These are phyloP conservation scores for Alliaria petiolata DNA, from an alignment of 345 rosid species.

Conservation along the genomic window DNA sequence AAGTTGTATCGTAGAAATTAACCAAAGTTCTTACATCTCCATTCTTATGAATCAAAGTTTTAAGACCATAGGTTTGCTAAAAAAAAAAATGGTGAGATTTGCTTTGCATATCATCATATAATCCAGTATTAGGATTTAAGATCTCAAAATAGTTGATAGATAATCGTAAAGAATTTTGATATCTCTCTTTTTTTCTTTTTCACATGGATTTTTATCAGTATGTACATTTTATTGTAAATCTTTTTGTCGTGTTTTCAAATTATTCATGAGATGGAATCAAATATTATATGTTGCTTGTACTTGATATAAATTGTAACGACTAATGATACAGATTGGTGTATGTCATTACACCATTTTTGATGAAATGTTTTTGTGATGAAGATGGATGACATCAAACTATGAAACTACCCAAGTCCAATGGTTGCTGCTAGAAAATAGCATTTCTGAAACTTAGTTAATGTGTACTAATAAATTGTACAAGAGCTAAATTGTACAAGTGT, in stretches of 20 bases:
- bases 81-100: not conserved
- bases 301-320: not conserved
- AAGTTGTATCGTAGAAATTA: not conserved
- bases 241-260: too few relatives aligned
- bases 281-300: not conserved
- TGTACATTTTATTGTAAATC: too few relatives aligned
- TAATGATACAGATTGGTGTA: not conserved
- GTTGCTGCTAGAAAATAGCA: not conserved
- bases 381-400: not conserved
- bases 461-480: not conserved
- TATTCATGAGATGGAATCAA: too few relatives aligned
- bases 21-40: not conserved
- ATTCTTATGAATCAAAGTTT: not conserved
- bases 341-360: not conserved
- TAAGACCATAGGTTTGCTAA: not conserved
- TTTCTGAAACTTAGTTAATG: not conserved
- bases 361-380: not conserved
- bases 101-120: not conserved
- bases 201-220: too few relatives aligned
- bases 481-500: too few relatives aligned
- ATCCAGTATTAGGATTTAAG: too few relatives aligned
- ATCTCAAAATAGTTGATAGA: too few relatives aligned
- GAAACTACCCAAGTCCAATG: not conserved
- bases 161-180: too few relatives aligned
- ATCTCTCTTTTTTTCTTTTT: too few relatives aligned